Base-by-base conservation (phyloP, 139 green algal genomes). In the Eudorina sp. region DNA sequence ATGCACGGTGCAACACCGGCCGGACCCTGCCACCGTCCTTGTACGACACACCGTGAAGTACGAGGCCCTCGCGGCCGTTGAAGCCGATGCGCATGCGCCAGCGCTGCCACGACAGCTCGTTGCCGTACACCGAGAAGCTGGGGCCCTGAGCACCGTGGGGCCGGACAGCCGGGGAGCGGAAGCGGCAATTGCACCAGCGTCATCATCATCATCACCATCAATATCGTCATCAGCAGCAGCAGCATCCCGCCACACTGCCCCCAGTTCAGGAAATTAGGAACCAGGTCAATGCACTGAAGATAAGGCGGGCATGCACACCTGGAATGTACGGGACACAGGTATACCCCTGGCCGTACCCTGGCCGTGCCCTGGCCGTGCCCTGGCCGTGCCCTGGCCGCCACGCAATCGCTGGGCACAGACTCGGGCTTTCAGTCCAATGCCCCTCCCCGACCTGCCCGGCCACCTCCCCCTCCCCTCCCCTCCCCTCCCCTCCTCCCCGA, bases 41-140 rank as follows among this genome's bases (percentile, higher is more conserved):
- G 73, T 93, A 96, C 58, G 72, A 69, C 2, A 96, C 46, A 36
- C 91, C 45, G 90, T 99, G 94, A 46, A 99, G 93, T 77, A 99
- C 95, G 34, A 99, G 94, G 6, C 97, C 97, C 92, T 99, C 97
- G 6, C 97, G 90, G n/a, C 92, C 91, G 75, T 97, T 98, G 92
- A 98, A 99, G 38, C 96, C 95, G 11, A 99, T 53, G 0, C 95
- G 92, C 83, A 99, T 91, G 48, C 90, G 87, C 97, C 97, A 99
- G 84, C 97, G 95, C 81, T 97, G 94, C 97, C 97, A 99, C 25
- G 18, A n/a, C 55, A 98, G 92, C 8, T 90, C 36, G 85, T 94
- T 94, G 69, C 96, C 96, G 6, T 95, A 85, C 51, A 98, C 90
- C 19, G 62, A 64, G 75, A 97, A 98, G 83, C 78, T 93, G 34